A percentile compares a stretch with the other conserved stretches of the same genome.
Conservation (phyloP, 768 basidiomycete species). For the Hygrophorus pudorinus region DNA sequence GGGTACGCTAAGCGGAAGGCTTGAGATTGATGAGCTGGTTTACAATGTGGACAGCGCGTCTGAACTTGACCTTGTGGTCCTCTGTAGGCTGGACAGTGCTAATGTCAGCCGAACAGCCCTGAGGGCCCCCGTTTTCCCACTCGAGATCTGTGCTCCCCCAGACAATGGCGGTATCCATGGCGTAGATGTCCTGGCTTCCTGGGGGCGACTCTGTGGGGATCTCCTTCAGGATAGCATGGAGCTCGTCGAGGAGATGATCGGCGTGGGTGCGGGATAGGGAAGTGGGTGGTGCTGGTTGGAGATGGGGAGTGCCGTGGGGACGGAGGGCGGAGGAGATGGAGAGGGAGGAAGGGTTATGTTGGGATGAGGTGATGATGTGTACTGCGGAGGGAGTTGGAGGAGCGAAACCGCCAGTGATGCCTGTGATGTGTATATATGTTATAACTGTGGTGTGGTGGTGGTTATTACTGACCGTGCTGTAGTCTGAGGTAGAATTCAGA, state of each 20-base stretch:
- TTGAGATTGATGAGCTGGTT: conserved; percentile 29
- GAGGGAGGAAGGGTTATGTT: conserved; percentile 24
- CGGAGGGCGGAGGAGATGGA: conserved; percentile 30
- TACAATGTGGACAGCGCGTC: conserved; percentile 60
- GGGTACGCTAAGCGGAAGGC: conserved; percentile 13
- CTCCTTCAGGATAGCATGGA: conserved; percentile 47
- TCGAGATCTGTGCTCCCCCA: conserved; percentile 45
- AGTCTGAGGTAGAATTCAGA: conserved; percentile 46
- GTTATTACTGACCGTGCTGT: conserved; percentile 40
- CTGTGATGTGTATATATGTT: conserved; percentile 29
- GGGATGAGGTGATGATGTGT: conserved; percentile 37
- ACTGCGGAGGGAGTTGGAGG: conserved; percentile 54
- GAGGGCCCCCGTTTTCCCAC: conserved; percentile 55
- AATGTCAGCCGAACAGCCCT: conserved; percentile 46
- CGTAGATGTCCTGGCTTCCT: conserved; percentile 66
- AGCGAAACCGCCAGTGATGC: conserved; percentile 68
- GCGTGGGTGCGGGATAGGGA: no score
- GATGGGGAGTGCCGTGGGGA: conserved; percentile 30
- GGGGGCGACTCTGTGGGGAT: conserved; percentile 47
- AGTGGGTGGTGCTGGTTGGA: conserved; percentile 19
- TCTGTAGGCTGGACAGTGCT: conserved; percentile 41
- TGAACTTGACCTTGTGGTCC: conserved; percentile 59
- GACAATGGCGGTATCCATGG: conserved; percentile 53
- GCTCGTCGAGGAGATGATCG: conserved; percentile 39
- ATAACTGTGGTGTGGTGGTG: no score